Conservation (phyloP, 2,329 filamentous ascomycete genomes). For the Monilinia laxa region DNA sequence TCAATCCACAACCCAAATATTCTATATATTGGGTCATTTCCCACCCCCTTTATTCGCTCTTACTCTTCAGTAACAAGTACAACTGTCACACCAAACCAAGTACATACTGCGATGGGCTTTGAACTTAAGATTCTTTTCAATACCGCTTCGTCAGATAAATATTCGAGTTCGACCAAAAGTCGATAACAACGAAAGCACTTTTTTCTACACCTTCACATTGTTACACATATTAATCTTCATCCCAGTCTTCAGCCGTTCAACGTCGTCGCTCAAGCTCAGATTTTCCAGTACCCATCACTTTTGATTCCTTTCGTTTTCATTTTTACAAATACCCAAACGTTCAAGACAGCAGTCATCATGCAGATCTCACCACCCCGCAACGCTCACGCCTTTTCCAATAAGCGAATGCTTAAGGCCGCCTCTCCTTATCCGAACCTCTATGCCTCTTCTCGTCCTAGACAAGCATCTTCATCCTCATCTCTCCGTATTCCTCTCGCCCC, state of each 20-base stretch:
- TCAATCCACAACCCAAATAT: conserved; percentile 1
- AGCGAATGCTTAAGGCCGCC: conserved; percentile 18
- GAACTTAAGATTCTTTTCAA: conserved; percentile 6
- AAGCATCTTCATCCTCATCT: conserved; percentile 18
- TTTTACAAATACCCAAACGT: not conserved
- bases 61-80: not conserved
- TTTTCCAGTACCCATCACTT: not conserved
- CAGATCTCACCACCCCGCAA: conserved; percentile 25
- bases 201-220: conserved; percentile 20
- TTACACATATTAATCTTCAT: conserved; percentile 22
- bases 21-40: conserved; percentile 25
- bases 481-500: conserved; percentile 12
- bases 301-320: not conserved
- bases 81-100: not conserved
- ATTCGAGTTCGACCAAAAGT: conserved; percentile 14
- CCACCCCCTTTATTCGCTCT: not conserved
- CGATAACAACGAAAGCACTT: conserved; percentile 22
- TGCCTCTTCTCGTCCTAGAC: conserved; percentile 14
- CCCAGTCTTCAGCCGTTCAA: conserved; percentile 18
- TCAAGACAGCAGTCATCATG: conserved; percentile 17
- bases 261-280: not conserved
- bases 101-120: conserved; percentile 19
- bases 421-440: conserved; percentile 11
- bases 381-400: conserved; percentile 19
- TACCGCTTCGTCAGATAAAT: conserved; percentile 20